Evolutionary conservation across 2,329 filamentous ascomycete species (phyloP).

Genomic region (Neonectria sp.): DNA sequence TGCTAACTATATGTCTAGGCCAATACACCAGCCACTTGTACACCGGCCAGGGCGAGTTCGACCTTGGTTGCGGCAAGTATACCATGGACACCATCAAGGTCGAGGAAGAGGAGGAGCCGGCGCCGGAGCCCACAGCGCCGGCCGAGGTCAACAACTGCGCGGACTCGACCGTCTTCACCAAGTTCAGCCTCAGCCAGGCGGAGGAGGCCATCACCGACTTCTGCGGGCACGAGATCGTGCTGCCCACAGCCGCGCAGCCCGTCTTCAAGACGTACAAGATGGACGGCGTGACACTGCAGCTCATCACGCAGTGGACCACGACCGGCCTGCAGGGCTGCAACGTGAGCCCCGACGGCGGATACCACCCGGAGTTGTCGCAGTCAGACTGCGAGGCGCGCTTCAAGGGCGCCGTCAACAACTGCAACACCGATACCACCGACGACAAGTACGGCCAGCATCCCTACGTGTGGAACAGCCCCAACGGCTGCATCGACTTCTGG

Average conservation of each 20-base stretch:
- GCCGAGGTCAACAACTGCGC: slow-evolving; percentile 19
- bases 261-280: slow-evolving; percentile 6
- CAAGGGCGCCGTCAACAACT: slow-evolving; percentile 14
- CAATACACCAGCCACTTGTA: slow-evolving; percentile 8
- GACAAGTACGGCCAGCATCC: slow-evolving; percentile 18
- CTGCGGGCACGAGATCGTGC: slow-evolving; percentile 6
- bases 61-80: slow-evolving; percentile 5
- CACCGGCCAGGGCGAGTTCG: slow-evolving; percentile 8
- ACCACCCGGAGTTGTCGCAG: background rate
- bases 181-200: slow-evolving; percentile 15
- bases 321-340: slow-evolving; percentile 17
- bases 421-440: slow-evolving; percentile 8
- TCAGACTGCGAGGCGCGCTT: slow-evolving; percentile 18
- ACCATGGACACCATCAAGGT: background rate
- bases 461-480: slow-evolving; percentile 24
- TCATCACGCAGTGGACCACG: background rate
- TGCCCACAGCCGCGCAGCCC: slow-evolving; percentile 5
- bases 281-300: slow-evolving; percentile 5
- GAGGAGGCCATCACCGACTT: slow-evolving; percentile 13
- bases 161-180: slow-evolving; percentile 17
- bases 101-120: background rate
- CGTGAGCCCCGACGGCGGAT: background rate
- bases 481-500: slow-evolving; percentile 19
- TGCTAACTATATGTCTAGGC: slow-evolving; percentile 1
- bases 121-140: background rate